phyloP scores from a whole-genome alignment of 345 rosid genomes.

The Limnanthes douglasii region DNA sequence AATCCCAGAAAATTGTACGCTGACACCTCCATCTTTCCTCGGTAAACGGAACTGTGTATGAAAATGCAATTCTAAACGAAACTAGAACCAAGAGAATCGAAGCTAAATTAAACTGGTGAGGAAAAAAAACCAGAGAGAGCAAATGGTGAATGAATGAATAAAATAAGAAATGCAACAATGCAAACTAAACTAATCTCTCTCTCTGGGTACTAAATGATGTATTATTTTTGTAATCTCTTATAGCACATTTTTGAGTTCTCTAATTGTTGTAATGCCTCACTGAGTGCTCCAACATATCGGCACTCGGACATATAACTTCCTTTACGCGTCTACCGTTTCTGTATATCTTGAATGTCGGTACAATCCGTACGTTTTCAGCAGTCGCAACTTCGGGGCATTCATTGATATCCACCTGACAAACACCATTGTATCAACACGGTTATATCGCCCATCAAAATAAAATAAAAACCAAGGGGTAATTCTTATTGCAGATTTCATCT shows the following conservation, averaged over 20 bases:
- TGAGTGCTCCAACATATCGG: conserved; percentile 70
- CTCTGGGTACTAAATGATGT: conserved; percentile 36
- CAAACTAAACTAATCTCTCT: conserved; percentile 38
- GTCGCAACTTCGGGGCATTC: conserved; percentile 35
- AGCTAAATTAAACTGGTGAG: conserved; percentile 5
- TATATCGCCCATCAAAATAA: no score
- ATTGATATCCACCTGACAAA: conserved; percentile 57
- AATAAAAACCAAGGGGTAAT: no score
- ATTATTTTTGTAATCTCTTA: conserved; percentile 1
- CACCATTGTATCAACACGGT: no score
- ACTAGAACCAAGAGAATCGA: conserved; percentile 1
- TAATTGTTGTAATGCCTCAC: conserved; percentile 90
- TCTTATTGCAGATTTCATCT: no score
- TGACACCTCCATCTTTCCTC: no score
- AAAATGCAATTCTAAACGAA: conserved; percentile 11
- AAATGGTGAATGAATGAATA: conserved; percentile 53
- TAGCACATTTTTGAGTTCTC: conserved; percentile 21
- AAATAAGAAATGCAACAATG: conserved; percentile 29
- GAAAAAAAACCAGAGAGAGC: conserved; percentile 23
- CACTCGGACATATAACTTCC: conserved; percentile 89
- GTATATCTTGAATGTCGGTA: conserved; percentile 95
- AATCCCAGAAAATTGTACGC: no score
- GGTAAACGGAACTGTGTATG: conserved; percentile 29
- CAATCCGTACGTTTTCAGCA: conserved; percentile 75
- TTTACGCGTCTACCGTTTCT: conserved; percentile 68